These are phyloP conservation scores for Sporisorium graminicola DNA, from an alignment of 1,284 basidiomycete species.

Conservation along the genomic window DNA sequence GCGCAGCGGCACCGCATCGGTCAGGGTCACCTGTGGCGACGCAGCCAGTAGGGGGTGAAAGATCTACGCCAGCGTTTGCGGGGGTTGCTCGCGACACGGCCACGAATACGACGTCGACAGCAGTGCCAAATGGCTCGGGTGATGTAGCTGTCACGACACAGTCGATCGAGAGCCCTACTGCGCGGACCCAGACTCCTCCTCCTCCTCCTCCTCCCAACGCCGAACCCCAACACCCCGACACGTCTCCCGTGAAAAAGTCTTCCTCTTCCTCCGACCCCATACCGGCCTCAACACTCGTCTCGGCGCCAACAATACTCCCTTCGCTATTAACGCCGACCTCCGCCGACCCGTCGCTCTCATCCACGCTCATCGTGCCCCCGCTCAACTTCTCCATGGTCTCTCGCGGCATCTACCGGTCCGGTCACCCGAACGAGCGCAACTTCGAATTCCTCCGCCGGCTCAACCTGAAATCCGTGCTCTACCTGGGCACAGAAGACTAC, in stretches of 20 bases:
- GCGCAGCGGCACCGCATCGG: not conserved
- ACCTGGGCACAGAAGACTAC: slow-evolving; percentile 65
- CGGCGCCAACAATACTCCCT: not conserved
- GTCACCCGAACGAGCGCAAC: slow-evolving; percentile 69
- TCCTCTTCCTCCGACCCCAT: not conserved
- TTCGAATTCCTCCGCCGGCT: slow-evolving; percentile 64
- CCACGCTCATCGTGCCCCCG: slow-evolving; percentile 62
- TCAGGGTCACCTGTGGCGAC: not conserved
- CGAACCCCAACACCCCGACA: not conserved
- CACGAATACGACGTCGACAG: not conserved
- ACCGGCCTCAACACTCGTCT: not conserved
- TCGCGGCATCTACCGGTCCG: slow-evolving; percentile 64
- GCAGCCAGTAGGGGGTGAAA: not conserved
- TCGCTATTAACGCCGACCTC: not conserved
- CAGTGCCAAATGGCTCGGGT: not conserved
- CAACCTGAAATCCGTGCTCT: slow-evolving; percentile 63
- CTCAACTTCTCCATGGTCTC: slow-evolving; percentile 68
- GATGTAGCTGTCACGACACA: not conserved
- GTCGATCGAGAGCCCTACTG: not conserved
- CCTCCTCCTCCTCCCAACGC: not conserved
- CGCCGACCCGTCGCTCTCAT: slow-evolving; percentile 12
- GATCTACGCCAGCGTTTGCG: not conserved
- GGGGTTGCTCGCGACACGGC: not conserved
- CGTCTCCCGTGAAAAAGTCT: not conserved
- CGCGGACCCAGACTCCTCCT: no score